Percentiles rank a stretch among this genome's conserved stretches.
These are phyloP conservation scores for Haematococcus lacustris DNA, from an alignment of 139 green algal species.

Conservation along the genomic window DNA sequence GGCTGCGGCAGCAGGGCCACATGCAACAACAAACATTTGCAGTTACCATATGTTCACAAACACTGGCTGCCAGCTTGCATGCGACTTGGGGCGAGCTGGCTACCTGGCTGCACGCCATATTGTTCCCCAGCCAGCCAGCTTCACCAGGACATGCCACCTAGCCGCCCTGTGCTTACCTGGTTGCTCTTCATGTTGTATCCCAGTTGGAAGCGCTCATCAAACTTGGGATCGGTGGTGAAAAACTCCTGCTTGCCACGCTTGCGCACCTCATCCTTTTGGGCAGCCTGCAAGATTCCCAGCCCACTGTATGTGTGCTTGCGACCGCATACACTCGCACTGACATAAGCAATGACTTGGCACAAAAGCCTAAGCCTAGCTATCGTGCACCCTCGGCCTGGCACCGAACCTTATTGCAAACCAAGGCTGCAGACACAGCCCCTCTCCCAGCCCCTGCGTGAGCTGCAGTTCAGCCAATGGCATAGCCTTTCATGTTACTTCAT, in stretches of 20 bases:
- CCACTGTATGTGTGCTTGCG: too few species aligned
- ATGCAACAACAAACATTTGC: not conserved
- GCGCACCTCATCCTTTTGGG: constrained; percentile 29
- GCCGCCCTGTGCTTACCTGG: constrained; percentile 2
- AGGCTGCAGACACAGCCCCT: too few species aligned
- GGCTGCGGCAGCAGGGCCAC: not conserved
- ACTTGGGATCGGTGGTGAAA: constrained; percentile 67
- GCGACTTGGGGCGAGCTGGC: not conserved
- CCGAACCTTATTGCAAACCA: too few species aligned
- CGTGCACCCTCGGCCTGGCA: not conserved
- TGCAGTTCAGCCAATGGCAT: too few species aligned
- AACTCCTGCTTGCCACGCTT: constrained; percentile 58
- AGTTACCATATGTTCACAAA: not conserved
- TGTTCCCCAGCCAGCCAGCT: not conserved
- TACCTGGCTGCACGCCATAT: not conserved
- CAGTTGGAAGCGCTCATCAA: constrained; percentile 71
- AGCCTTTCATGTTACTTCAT: too few species aligned
- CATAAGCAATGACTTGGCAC: not conserved
- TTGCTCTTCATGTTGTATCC: constrained; percentile 38
- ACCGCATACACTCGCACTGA: too few species aligned
- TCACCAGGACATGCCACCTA: not conserved
- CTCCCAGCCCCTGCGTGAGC: too few species aligned
- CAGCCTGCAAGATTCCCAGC: constrained; percentile 44
- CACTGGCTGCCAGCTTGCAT: not conserved
- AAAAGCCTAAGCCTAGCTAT: not conserved